Conservation (phyloP, 768 basidiomycete species). For the Lactifluus rugatus region DNA sequence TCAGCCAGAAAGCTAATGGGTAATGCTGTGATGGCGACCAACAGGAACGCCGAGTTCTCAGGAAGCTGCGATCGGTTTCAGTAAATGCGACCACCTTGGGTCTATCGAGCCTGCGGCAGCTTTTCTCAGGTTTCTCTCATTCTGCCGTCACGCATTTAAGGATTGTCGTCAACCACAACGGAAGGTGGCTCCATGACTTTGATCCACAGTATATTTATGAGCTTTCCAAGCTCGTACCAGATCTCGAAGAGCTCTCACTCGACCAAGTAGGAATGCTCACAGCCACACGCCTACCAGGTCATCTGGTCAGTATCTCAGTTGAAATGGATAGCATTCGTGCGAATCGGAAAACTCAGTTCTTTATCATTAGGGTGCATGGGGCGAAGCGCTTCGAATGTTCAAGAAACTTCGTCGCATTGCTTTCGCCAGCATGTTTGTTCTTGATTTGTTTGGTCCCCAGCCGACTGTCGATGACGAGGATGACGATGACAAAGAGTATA, state of each 20-base stretch:
- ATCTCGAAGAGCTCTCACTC: constrained; percentile 13
- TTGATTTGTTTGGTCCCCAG: not conserved
- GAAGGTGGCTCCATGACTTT: constrained; percentile 3
- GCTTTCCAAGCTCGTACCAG: not conserved
- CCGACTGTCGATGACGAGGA: not conserved
- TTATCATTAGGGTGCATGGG: constrained; percentile 6
- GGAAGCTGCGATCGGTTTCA: constrained; percentile 10
- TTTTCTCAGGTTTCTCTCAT: constrained; percentile 4
- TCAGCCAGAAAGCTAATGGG: not conserved
- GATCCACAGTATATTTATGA: constrained; percentile 6
- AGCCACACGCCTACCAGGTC: not conserved
- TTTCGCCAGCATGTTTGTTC: constrained; percentile 10
- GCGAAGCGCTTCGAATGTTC: constrained; percentile 7
- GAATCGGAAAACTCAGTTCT: not conserved
- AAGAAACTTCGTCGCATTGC: constrained; percentile 13
- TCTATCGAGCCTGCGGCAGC: not conserved
- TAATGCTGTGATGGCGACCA: not conserved
- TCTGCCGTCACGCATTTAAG: constrained; percentile 9
- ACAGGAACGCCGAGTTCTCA: not conserved
- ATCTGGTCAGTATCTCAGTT: not conserved
- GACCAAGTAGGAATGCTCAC: constrained; percentile 3
- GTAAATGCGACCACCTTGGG: not conserved
- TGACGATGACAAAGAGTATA: not conserved
- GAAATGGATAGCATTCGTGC: not conserved
- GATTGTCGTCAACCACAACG: constrained; percentile 5